phyloP scores from a whole-genome alignment of 1,284 basidiomycete genomes.

The Bjerkandera adusta region DNA sequence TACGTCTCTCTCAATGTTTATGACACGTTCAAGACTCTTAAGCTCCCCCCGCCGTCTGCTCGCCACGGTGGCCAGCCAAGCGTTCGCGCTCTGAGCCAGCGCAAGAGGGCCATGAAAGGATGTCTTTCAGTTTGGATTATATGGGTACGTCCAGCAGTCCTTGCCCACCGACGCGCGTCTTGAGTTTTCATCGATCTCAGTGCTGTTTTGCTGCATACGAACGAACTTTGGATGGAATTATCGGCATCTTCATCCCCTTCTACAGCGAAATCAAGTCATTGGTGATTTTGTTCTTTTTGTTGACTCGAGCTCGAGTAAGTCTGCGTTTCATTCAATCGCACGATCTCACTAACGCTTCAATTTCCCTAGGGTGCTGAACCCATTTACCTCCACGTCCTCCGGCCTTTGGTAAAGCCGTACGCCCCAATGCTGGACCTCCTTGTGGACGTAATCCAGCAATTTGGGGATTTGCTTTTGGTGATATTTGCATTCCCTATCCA shows the following conservation, averaged over 20 bases:
- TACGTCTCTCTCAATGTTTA: slow-evolving; percentile 78
- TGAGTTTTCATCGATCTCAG: slow-evolving; percentile 34
- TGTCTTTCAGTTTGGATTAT: slow-evolving; percentile 79
- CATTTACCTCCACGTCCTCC: slow-evolving; percentile 70
- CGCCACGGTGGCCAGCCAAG: slow-evolving; percentile 62
- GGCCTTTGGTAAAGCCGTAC: slow-evolving; percentile 70
- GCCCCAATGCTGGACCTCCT: slow-evolving; percentile 55
- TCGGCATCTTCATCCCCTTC: slow-evolving; percentile 73
- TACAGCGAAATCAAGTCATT: slow-evolving; percentile 77
- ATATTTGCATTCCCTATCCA: slow-evolving; percentile 53
- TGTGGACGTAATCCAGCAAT: slow-evolving; percentile 53
- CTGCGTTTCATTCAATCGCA: slow-evolving; percentile 3
- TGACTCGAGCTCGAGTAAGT: slow-evolving; percentile 72
- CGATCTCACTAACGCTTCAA: slow-evolving; percentile 13
- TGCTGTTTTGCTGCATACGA: slow-evolving; percentile 65
- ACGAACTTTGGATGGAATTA: slow-evolving; percentile 54
- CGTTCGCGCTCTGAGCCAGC: slow-evolving; percentile 60
- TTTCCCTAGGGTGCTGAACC: slow-evolving; percentile 70
- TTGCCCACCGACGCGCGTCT: too few relatives aligned
- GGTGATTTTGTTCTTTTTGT: slow-evolving; percentile 64
- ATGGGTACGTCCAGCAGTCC: slow-evolving; percentile 49
- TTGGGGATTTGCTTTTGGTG: slow-evolving; percentile 65
- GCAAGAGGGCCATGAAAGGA: slow-evolving; percentile 82
- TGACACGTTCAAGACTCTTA: slow-evolving; percentile 79
- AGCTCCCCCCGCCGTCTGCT: slow-evolving; percentile 56